Evolutionary conservation across 1,139 yeast genomes (phyloP).

Genomic region (Casaregolazyma lundiana): DNA sequence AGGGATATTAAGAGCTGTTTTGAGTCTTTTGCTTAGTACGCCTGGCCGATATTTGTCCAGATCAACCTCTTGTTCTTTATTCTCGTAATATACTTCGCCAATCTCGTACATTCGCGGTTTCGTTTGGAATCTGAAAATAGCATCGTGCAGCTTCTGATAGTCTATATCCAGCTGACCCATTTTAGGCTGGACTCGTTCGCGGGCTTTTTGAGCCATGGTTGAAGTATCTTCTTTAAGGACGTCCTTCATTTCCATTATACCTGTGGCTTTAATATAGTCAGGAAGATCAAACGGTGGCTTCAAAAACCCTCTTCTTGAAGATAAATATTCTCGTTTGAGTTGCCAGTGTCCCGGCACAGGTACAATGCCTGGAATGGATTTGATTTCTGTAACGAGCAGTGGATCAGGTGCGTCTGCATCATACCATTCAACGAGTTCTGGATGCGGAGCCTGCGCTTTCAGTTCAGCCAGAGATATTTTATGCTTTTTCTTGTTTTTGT

Average conservation of each 20-base stretch:
- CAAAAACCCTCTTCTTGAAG: constrained; percentile 66
- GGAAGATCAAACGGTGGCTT: constrained; percentile 76
- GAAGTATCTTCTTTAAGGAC: constrained; percentile 46
- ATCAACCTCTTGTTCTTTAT: constrained; percentile 55
- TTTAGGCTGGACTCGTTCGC: constrained; percentile 87
- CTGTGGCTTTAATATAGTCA: constrained; percentile 71
- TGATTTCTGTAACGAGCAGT: constrained; percentile 55
- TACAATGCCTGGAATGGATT: constrained; percentile 60
- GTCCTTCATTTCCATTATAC: constrained; percentile 83
- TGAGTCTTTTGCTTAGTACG: constrained; percentile 50
- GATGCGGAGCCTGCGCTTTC: constrained; percentile 55
- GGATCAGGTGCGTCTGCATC: constrained; percentile 89
- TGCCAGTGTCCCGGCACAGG: constrained; percentile 89
- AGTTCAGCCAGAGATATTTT: constrained; percentile 66
- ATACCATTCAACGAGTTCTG: constrained; percentile 79
- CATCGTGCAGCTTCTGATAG: constrained; percentile 75
- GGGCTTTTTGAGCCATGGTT: constrained; percentile 65
- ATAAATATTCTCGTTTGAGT: constrained; percentile 69
- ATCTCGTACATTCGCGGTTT: constrained; percentile 62
- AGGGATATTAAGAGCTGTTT: constrained; percentile 66
- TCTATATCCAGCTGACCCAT: constrained; percentile 85
- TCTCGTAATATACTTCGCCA: constrained; percentile 83
- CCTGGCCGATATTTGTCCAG: constrained; percentile 59
- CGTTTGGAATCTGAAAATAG: constrained; percentile 77
- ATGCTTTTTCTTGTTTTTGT: constrained; percentile 44